Evolutionary conservation across 345 rosid species (phyloP).

Genomic region (Syzygium jambos): DNA sequence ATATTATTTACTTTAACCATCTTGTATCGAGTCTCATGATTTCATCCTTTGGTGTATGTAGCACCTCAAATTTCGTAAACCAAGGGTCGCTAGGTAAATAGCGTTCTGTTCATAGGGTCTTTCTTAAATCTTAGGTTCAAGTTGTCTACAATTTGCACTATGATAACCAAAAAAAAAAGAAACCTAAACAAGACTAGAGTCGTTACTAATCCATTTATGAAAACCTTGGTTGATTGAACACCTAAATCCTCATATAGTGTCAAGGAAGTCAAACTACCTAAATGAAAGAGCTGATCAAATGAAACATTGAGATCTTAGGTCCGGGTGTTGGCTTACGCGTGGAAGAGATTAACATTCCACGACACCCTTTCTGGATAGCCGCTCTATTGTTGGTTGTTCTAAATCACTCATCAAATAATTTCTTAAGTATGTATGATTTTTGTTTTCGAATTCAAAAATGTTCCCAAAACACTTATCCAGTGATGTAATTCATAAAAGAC

Average conservation of each 20-base stretch:
- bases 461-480: neutral
- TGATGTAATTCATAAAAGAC: neutral
- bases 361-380: neutral
- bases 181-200: neutral
- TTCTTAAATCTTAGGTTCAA: neutral
- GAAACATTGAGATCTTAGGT: neutral
- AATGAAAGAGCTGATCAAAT: neutral
- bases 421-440: neutral
- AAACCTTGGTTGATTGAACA: neutral
- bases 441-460: neutral
- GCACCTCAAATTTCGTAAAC: neutral
- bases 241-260: neutral
- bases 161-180: neutral
- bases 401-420: neutral
- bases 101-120: neutral
- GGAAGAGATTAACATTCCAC: neutral
- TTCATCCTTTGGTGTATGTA: neutral
- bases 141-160: neutral
- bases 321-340: neutral
- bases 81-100: neutral
- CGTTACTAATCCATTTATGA: neutral
- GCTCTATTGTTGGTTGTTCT: neutral
- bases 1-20: neutral
- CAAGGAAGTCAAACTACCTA: neutral
- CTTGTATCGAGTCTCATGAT: neutral